Base-by-base conservation (phyloP, 1,139 yeast genomes). In the Candida tropicalis region DNA sequence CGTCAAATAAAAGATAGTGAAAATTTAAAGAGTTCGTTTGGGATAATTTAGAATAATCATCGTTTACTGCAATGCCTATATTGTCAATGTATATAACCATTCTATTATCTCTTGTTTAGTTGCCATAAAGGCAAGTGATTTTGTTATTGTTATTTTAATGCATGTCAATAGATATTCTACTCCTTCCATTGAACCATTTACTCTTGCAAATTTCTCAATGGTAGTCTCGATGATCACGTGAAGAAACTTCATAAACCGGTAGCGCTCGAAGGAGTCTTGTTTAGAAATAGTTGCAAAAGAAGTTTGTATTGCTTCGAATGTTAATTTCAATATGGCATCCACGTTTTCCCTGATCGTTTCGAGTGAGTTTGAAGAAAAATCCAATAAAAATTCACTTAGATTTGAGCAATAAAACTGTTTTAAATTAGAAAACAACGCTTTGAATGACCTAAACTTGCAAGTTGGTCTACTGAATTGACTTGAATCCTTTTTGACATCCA, bases 1-100 rank as follows among this genome's bases (percentile, higher is more conserved):
- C 73, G 97, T 50, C 75, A 72, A 55, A 66, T 76, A 47, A 84
- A 85, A 48, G 96, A 91, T 62, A 77, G 72, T 41, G 84, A 82
- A 51, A 84, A 84, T 55, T 62, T 85, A 46, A 81, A 82, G 53
- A 78, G 65, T 47, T 59, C 72, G 2, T 61, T 69, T 44, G 75
- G 75, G 1, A 47, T 65, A 20, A 45, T 65, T 28, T 64, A 49
- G 44, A 16, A 28, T 15, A 17, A 5, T 31, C 11, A 24, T 31
- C 10, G 12, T 11, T 17, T 10, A 10, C 8, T 12, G 12, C 9
- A 28, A 22, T 8, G 12, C 9, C 11, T 35, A 35, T 16, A 35
- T 16, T 8, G 18, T 23, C 17, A 36, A 27, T 7, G 33, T 36
- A 8, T 36, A 18, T 26, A 26, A 16, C 39, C 39, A 27, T 13